Evolutionary conservation across 306 rosid species (phyloP), one percentile per base, ranked within the genome.

Genomic region (Erythrophleum fordii): DNA sequence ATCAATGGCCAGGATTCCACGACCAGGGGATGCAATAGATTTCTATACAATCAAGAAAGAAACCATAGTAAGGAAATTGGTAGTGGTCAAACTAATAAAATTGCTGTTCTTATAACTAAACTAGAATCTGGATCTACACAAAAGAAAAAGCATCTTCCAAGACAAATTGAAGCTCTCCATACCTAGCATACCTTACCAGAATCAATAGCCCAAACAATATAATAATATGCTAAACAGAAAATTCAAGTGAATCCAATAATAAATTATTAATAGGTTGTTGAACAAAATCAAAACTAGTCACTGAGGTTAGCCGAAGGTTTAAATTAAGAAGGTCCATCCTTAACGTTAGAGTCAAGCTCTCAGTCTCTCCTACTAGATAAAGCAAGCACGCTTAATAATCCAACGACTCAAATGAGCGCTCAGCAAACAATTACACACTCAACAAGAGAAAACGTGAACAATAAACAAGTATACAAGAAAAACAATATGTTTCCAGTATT

Each of bases 1-100:
- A 80, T 96, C 99, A 76, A 96, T 92, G 23, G 99, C 99, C 77
- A 96, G 97, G 70, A 96, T 96, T 71, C 99, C 99, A 72, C 93
- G 99, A 74, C 99, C 99, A 76, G 97, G 92, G 18, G 99, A 89
- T 53, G 99, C 99, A 81, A 96, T 80, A 22, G 97, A 20, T 93
- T 93, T 93, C 99, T 96, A 84, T 49, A 81, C 55, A 79, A 83
- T 73, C 75, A 74, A 65, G 1, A 69, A 78, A 58, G 1, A 61
- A 82, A 73, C 7, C 77, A 67, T n/a, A 45, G 9, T 49, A 68
- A 68, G 37, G n/a, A 31, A 39, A 66, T 26, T 6, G 52, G 26
- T 55, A 11, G 17, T 6, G 58, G 11, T 41, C 35, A 35, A 48
- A 68, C 62, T 49, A 39, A 18, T 18, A 4, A 9, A 31, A 41